Evolutionary conservation across 2,329 filamentous ascomycete species (phyloP).

Genomic region (Paecilomyces formosus): DNA sequence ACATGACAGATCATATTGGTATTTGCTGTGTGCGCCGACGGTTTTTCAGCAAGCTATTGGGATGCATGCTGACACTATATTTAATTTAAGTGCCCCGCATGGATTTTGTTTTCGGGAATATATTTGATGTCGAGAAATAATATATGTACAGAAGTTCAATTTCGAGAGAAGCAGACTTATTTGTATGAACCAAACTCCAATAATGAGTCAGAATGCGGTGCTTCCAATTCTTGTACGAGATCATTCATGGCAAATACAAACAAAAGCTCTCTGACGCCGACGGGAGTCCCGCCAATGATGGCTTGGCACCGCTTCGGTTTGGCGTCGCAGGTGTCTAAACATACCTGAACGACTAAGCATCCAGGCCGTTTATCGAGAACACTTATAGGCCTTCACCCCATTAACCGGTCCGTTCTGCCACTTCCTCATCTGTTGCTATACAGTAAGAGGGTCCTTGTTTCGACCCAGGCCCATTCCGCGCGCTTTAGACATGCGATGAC

Average conservation of each 20-base stretch:
- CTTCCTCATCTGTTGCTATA: not conserved
- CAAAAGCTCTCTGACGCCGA: not conserved
- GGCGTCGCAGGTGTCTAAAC: not conserved
- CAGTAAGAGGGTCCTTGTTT: conserved; percentile 1
- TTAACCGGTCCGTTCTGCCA: not conserved
- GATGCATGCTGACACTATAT: not conserved
- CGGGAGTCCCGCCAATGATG: not conserved
- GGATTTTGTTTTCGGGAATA: not conserved
- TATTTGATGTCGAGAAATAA: not conserved
- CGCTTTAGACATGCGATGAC: conserved; percentile 27
- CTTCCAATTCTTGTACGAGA: not conserved
- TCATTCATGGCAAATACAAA: not conserved
- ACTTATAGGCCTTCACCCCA: not conserved
- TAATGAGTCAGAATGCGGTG: not conserved
- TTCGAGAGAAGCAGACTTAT: not conserved
- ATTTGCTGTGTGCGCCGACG: too few relatives aligned
- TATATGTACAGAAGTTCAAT: not conserved
- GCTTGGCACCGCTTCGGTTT: not conserved
- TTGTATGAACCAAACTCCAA: not conserved
- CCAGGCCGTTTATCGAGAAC: not conserved
- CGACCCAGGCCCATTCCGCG: not conserved
- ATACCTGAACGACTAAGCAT: not conserved
- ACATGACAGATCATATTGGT: too few relatives aligned
- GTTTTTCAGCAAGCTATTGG: too few relatives aligned
- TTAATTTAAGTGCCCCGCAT: not conserved